Base-by-base conservation (phyloP, 805 yeast genomes). In the Cyberlindnera samutprakarnensis region DNA sequence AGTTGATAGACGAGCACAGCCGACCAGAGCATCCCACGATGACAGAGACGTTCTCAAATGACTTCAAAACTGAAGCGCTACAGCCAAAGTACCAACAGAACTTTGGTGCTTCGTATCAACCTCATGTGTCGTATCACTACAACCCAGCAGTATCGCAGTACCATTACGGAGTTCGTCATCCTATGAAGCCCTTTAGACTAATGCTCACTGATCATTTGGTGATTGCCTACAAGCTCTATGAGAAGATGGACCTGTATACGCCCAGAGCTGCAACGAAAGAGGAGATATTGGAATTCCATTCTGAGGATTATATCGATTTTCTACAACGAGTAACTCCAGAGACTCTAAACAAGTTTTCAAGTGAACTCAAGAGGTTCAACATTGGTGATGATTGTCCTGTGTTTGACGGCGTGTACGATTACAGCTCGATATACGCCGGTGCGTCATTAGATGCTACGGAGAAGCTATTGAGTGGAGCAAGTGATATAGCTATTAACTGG, bases 171-270 rank as follows among this genome's bases (percentile, higher is more conserved):
- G 82, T 84, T 2, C 72, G 77, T 38, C 98, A 90, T 57, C 98
- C 98, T n/a, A 90, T 90, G 98, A 90, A 90, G 56, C 98, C 98
- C 12, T 85, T 88, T 56, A 64, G 98, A 43, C 64, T 92, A 40
- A 80, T 87, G 88, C 69, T 90, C 27, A 90, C 98, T 1, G 96
- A 90, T 59, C 95, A 88, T 54, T 62, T 90, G 39, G 90, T 90
- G 32, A 72, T 80, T 21, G 77, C 81, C 11, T 90, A 92, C 57
- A 85, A 85, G 36, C 62, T 90, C 28, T 85, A 88, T 55, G 86
- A 86, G 48, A 70, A 78, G 43, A 85, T 90, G 96, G 97, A 92
- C 52, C 59, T 87, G 18, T 92, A 83, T 57, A 68, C 75, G 38
- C 94, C 97, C 2, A 65, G 94, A 39, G 60, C 75, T 21, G 96